Evolutionary conservation across 2,329 filamentous ascomycete genomes (phyloP).

Genomic region (Pochonia chlamydosporia): DNA sequence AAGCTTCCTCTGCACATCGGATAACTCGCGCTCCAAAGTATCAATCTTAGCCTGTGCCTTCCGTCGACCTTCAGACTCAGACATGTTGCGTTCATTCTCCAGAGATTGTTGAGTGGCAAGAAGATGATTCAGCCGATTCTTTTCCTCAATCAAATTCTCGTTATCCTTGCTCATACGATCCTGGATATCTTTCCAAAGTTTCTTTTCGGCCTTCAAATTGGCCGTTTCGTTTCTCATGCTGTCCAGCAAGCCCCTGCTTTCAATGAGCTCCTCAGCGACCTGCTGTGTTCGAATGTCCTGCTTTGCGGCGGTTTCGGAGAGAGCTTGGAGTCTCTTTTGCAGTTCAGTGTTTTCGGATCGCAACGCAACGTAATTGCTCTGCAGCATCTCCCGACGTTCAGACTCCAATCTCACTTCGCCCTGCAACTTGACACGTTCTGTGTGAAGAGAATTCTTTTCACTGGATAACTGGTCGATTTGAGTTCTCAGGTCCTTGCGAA

Average conservation of each 20-base stretch:
- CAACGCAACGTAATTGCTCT: conserved; percentile 77
- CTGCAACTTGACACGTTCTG: conserved; percentile 70
- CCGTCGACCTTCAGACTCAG: conserved; percentile 75
- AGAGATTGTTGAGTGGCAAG: conserved; percentile 81
- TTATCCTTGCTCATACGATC: conserved; percentile 84
- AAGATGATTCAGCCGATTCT: conserved; percentile 74
- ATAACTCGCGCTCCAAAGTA: conserved; percentile 71
- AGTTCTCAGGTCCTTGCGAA: conserved; percentile 75
- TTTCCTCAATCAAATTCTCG: conserved; percentile 76
- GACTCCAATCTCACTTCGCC: conserved; percentile 78
- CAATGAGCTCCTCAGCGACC: conserved; percentile 86
- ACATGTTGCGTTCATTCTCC: conserved; percentile 84
- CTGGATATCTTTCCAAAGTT: conserved; percentile 90
- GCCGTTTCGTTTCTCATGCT: conserved; percentile 85
- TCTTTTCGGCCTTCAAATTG: conserved; percentile 92
- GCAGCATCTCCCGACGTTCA: conserved; percentile 83
- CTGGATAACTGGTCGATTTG: conserved; percentile 76
- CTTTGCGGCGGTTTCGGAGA: conserved; percentile 80
- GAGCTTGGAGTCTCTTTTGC: conserved; percentile 70
- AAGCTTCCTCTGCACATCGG: conserved; percentile 74
- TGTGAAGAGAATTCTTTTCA: conserved; percentile 77
- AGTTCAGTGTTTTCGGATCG: conserved; percentile 82
- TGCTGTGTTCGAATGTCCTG: conserved; percentile 89
- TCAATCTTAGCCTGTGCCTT: conserved; percentile 76
- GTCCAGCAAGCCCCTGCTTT: conserved; percentile 74